A percentile compares a stretch with the other conserved stretches of the same genome.
phyloP scores from a whole-genome alignment of 2,329 filamentous ascomycete genomes.

The Cytospora paraplurivora region DNA sequence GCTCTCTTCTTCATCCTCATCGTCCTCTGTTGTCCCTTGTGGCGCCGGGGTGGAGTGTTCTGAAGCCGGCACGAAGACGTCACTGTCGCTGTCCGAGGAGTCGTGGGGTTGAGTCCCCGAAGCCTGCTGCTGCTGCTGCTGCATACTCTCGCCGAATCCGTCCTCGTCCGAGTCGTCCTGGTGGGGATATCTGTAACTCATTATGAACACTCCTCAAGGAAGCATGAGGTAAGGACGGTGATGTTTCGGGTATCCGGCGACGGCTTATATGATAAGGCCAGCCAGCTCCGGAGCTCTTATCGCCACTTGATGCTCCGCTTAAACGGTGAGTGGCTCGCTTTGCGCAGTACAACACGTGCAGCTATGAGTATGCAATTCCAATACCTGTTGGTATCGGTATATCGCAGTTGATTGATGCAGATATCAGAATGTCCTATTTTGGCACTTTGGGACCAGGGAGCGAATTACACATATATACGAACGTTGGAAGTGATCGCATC shows the following conservation, averaged over 20 bases:
- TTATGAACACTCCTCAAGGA: constrained; percentile 1
- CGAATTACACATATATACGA: too few relatives aligned
- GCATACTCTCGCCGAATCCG: constrained; percentile 26
- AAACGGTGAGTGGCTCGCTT: background rate
- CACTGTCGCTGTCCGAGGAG: constrained; percentile 18
- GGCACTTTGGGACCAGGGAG: too few relatives aligned
- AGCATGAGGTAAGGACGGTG: background rate
- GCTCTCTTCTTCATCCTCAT: constrained; percentile 33
- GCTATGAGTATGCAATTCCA: background rate
- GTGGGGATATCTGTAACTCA: constrained; percentile 27
- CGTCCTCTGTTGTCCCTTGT: constrained; percentile 16
- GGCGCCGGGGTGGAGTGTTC: constrained; percentile 9
- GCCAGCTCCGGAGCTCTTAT: constrained; percentile 21
- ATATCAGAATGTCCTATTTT: background rate
- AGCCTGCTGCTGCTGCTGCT: constrained; percentile 4
- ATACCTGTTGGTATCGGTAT: background rate
- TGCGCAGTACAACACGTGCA: background rate
- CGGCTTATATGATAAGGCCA: constrained; percentile 23
- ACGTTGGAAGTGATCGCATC: too few relatives aligned
- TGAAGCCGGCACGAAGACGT: constrained; percentile 26
- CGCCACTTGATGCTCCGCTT: constrained; percentile 8
- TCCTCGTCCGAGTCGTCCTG: constrained; percentile 29
- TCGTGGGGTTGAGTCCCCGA: constrained; percentile 8
- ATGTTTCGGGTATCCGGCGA: constrained; percentile 5
- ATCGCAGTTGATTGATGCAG: background rate